Evolutionary conservation across 2,329 filamentous ascomycete species (phyloP), one percentile per base, ranked within the genome.

Genomic region (Huntiella savannae): DNA sequence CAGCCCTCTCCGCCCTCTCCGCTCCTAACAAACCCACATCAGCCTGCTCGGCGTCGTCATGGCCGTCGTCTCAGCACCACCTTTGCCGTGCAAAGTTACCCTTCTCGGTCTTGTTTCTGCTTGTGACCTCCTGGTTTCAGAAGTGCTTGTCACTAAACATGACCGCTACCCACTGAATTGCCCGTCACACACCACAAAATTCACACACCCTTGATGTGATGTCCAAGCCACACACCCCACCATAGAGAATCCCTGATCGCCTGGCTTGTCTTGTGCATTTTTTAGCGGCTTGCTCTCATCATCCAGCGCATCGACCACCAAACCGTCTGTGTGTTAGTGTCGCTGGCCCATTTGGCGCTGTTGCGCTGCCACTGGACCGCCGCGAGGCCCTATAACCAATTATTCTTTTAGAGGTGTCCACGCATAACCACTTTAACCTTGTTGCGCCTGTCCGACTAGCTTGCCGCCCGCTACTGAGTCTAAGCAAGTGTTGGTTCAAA

Each of bases 91-190:
- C 22, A 28, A 28, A 28, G 22, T 28, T 28, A 28, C 35, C 15
- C 32, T 44, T 35, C 16, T 13, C 33, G 42, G 15, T 16, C 15
- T 42, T 47, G 45, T 47, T 47, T 41, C 45, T 47, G 22, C 15
- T 47, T 37, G 33, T 38, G 5, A 35, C 16, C 45, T 47, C 45
- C 45, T 47, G 38, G 45, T 47, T 47, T 47, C 45, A 47, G 40
- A 37, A 41, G 22, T 28, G 22, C 22, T 10, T 28, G 22, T 28
- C 22, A 28, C 22, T 28, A 28, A 28, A 28, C 22, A 28, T 28
- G 7, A 28, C 22, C 22, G 22, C 22, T 28, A 28, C 22, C 22
- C 22, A 28, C 22, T 28, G 22, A 28, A 28, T 10, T 28, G 22
- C 22, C 22, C 22, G 22, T 28, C 22, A 28, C 22, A 28, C 22